Base-by-base conservation (phyloP, 2,329 filamentous ascomycete species). In the Botrytis hyacinthi region DNA sequence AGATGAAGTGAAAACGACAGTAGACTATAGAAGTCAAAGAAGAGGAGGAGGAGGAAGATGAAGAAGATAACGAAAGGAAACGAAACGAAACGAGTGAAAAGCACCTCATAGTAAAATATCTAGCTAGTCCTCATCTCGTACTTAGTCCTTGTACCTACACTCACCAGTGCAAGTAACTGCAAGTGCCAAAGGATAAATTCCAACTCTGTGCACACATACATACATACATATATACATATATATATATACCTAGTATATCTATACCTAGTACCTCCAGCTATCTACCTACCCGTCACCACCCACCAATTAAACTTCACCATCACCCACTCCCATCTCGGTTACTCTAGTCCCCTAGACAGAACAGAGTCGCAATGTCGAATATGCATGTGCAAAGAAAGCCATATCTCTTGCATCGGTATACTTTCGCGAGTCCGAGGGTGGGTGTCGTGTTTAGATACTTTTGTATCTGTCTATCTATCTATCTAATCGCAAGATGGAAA, bases 131-230 rank as follows among this genome's bases (percentile, higher is more conserved):
- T 51, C 22, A 26, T 51, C 44, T 46, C 44, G 46, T 26, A 51
- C 44, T 6, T 51, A 51, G 46, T 51, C 48, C 26, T 51, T 5
- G 48, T 54, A 54, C 48, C 12, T 54, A 6, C 26, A 16, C 48
- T 54, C 26, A 54, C 48, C n/a, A n/a, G 26, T 54, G 16, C 8
- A 69, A 42, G 6, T 59, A 22, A 60, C n/a, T 67, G n/a, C 29
- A 72, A 67, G 26, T n/a, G 26, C 10, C 48, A 72, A 61, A 61
- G 60, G 62, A 68, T 72, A 67, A 67, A 72, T 16, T 62, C 54
- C n/a, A 46, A 61, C 18, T 14, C 67, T 61, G 44, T 61, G 29
- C 48, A 51, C 26, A 51, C 10, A 51, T n/a, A 51, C 48, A 14
- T 51, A 51, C 22, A 10, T 14, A 40, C 12, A 4, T 51, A 51